Evolutionary conservation across 2,329 filamentous ascomycete species (phyloP).

Genomic region (Cercospora sp.): DNA sequence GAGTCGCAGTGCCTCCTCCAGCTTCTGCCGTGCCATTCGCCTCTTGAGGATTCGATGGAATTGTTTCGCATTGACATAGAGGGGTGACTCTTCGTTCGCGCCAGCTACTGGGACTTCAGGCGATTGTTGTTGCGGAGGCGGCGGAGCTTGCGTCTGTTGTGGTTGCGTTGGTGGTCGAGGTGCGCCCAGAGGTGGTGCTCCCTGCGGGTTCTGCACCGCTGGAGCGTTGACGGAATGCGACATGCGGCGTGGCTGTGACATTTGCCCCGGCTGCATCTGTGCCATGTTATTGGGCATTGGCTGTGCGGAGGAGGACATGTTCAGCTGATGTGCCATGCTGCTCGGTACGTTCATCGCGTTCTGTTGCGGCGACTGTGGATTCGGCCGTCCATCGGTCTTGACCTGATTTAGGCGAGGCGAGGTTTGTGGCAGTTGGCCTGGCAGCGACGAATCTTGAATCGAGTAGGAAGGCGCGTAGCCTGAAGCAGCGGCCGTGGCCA

Average conservation of each 20-base stretch:
- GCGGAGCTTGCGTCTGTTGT: conserved; percentile 54
- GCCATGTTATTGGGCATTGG: conserved; percentile 52
- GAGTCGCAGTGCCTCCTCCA: conserved; percentile 87
- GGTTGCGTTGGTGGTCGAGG: conserved; percentile 71
- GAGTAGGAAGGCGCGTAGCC: conserved; percentile 71
- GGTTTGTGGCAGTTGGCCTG: conserved; percentile 62
- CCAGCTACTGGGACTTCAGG: conserved; percentile 71
- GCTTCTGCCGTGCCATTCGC: conserved; percentile 84
- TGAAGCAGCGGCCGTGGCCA: conserved; percentile 90
- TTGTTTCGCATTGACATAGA: conserved; percentile 98
- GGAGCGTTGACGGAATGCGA: conserved; percentile 75
- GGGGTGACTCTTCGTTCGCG: conserved; percentile 81
- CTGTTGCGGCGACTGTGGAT: conserved; percentile 74
- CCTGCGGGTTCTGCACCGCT: conserved; percentile 44
- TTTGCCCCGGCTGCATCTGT: conserved; percentile 49
- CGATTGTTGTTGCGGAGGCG: conserved; percentile 61
- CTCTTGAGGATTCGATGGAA: conserved; percentile 97
- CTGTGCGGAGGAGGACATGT: conserved; percentile 54
- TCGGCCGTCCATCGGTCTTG: conserved; percentile 63
- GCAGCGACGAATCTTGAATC: conserved; percentile 65
- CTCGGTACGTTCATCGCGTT: conserved; percentile 56
- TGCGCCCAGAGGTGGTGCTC: conserved; percentile 53
- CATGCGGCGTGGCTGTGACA: conserved; percentile 60
- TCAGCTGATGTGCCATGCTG: conserved; percentile 49
- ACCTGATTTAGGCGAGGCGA: conserved; percentile 74